Evolutionary conservation across 768 basidiomycete genomes (phyloP).

Genomic region (Clitopilus hobsonii): DNA sequence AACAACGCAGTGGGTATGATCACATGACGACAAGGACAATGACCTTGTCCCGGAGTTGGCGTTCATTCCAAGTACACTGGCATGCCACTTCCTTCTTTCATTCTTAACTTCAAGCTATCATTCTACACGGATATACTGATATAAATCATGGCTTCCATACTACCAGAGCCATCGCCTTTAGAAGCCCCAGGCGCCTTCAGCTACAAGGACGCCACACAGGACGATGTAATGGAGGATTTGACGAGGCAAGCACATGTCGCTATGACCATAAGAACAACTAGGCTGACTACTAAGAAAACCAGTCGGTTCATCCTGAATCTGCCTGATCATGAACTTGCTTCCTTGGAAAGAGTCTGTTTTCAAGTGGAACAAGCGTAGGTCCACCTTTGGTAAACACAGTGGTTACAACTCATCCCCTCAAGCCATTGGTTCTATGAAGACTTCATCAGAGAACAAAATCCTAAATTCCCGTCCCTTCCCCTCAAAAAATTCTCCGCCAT

Average conservation of each 20-base stretch:
- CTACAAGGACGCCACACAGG: slow-evolving; percentile 72
- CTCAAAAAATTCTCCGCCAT: slow-evolving; percentile 93
- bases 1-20: neutral
- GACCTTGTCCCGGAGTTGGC: neutral
- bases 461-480: slow-evolving; percentile 79
- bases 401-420: slow-evolving; percentile 10
- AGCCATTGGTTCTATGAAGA: slow-evolving; percentile 99
- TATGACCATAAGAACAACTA: slow-evolving; percentile 5
- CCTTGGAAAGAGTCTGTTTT: slow-evolving; percentile 92
- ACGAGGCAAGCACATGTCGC: slow-evolving; percentile 67
- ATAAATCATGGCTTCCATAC: neutral
- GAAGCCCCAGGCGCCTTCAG: slow-evolving; percentile 37
- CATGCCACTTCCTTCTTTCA: slow-evolving; percentile 20
- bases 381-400: slow-evolving; percentile 6
- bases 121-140: slow-evolving; percentile 12
- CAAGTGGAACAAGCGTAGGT: slow-evolving; percentile 98
- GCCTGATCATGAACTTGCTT: slow-evolving; percentile 87
- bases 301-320: slow-evolving; percentile 97
- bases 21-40: neutral
- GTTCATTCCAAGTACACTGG: slow-evolving; percentile 2
- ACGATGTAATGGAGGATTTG: slow-evolving; percentile 87
- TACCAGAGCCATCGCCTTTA: slow-evolving; percentile 2
- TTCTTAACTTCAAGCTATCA: slow-evolving; percentile 39
- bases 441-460: slow-evolving; percentile 90
- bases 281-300: slow-evolving; percentile 1